Evolutionary conservation across 2,329 filamentous ascomycete genomes (phyloP).

Genomic region (Diaporthe humulicola): DNA sequence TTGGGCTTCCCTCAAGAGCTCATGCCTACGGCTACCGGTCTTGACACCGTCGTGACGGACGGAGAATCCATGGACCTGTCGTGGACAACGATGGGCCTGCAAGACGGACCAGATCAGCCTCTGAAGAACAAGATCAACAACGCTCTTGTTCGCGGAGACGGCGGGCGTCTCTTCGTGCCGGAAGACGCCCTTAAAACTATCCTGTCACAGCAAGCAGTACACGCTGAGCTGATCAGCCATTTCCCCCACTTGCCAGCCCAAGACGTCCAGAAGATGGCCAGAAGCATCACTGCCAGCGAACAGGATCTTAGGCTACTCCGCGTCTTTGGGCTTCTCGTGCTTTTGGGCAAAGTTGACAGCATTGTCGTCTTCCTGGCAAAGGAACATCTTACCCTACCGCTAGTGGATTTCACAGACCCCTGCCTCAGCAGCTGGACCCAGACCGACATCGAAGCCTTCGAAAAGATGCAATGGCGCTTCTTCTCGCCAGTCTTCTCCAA

Average conservation of each 20-base stretch:
- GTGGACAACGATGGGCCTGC: constrained; percentile 28
- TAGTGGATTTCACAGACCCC: constrained; percentile 14
- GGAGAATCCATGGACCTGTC: constrained; percentile 29
- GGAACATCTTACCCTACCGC: constrained; percentile 25
- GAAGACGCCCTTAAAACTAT: constrained; percentile 31
- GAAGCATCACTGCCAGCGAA: constrained; percentile 16
- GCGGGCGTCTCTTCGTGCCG: constrained; percentile 36
- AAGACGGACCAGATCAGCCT: constrained; percentile 9
- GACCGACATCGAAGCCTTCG: constrained; percentile 33
- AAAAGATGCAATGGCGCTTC: constrained; percentile 38
- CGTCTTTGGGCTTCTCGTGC: constrained; percentile 35
- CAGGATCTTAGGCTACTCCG: constrained; percentile 24
- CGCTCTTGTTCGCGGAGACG: constrained; percentile 36
- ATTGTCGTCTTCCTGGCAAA: constrained; percentile 29
- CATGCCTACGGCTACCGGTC: not conserved
- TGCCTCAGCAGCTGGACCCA: constrained; percentile 37
- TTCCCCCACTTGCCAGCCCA: constrained; percentile 18
- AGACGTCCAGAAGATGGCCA: constrained; percentile 32
- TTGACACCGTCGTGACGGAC: constrained; percentile 11
- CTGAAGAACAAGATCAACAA: constrained; percentile 38
- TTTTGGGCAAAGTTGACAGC: constrained; percentile 31
- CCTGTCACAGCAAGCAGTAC: constrained; percentile 30
- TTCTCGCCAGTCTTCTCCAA: constrained; percentile 37
- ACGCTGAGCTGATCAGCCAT: constrained; percentile 23
- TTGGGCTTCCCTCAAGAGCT: constrained; percentile 6